Base-by-base conservation (phyloP, 2,329 filamentous ascomycete genomes). In the Monosporascus sp. region DNA sequence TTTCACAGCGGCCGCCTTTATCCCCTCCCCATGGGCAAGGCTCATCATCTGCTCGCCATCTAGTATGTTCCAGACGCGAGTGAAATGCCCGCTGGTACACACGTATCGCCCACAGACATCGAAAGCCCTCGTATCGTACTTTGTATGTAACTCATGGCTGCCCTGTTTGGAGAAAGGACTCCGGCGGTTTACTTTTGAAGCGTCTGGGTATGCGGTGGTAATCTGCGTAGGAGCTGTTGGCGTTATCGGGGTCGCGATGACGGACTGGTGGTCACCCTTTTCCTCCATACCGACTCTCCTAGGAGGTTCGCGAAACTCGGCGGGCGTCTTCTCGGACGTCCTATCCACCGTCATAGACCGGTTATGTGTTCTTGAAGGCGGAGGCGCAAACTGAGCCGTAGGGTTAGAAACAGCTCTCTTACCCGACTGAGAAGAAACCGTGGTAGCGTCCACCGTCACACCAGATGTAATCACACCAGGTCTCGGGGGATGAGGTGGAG, bases 21-120 rank as follows among this genome's bases (percentile, higher is more conserved):
- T 78, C 2, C 88, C 90, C 65, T 99, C 94, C 1, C 88, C 88
- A 68, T 96, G 92, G 50, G 85, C 81, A 58, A 96, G 72, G 61
- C 85, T 94, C 78, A 96, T 82, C 15, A 96, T 66, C 49, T 89
- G 78, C 61, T 95, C 89, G 2, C 93, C 93, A 51, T 90, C 90
- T 11, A 85, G 74, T 24, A 96, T 71, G 67, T 86, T 93, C 92
- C 94, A 99, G 0, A 92, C 89, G 56, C 90, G 83, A 1, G 93
- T 97, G 57, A 94, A 78, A 58, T 89, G 87, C 5, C 93, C 94
- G 17, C 88, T 90, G 0, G 92, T 93, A 67, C 90, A 96, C 7
- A 94, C 85, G 60, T 88, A 86, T 58, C 92, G 87, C 7, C 94
- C 94, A 66, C 90, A 97, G 3, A 96, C 85, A 57, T 94, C 92